phyloP scores from a whole-genome alignment of 768 basidiomycete species.

The Hygrocybe punicea region DNA sequence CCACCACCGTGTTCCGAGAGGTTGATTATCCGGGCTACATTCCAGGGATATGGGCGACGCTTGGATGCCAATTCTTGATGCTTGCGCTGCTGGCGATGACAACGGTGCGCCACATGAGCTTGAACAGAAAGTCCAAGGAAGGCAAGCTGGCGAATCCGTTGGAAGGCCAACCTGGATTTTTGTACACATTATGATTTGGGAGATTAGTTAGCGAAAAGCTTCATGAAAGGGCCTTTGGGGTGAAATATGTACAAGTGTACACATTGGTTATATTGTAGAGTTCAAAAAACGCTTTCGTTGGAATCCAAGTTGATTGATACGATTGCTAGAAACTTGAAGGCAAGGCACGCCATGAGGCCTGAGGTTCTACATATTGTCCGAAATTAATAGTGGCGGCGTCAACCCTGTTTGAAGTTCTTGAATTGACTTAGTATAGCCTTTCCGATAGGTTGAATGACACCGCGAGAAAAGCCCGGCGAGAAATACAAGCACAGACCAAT shows the following conservation, averaged over 20 bases:
- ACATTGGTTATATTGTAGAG: not conserved
- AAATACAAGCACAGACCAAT: slow-evolving; percentile 71
- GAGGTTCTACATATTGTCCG: no score
- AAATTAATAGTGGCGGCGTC: no score
- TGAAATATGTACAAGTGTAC: not conserved
- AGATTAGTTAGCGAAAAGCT: not conserved
- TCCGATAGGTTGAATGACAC: slow-evolving; percentile 61
- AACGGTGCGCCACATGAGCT: slow-evolving; percentile 36
- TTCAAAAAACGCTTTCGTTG: no score
- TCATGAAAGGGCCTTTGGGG: not conserved
- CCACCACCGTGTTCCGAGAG: slow-evolving; percentile 47
- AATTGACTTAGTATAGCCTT: slow-evolving; percentile 33
- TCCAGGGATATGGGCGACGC: slow-evolving; percentile 47
- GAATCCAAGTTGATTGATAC: no score
- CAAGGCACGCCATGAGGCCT: no score
- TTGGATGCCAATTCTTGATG: slow-evolving; percentile 43
- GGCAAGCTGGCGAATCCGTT: slow-evolving; percentile 22
- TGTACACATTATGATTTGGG: slow-evolving; percentile 37
- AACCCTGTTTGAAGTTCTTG: not conserved
- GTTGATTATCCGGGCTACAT: slow-evolving; percentile 44
- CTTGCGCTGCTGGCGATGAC: slow-evolving; percentile 40
- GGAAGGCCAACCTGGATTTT: slow-evolving; percentile 38
- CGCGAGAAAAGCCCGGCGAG: slow-evolving; percentile 67
- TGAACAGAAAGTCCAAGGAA: slow-evolving; percentile 32
- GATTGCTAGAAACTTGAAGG: no score